Evolutionary conservation across 2,329 filamentous ascomycete genomes (phyloP).

Genomic region (Metarhizium rileyi): DNA sequence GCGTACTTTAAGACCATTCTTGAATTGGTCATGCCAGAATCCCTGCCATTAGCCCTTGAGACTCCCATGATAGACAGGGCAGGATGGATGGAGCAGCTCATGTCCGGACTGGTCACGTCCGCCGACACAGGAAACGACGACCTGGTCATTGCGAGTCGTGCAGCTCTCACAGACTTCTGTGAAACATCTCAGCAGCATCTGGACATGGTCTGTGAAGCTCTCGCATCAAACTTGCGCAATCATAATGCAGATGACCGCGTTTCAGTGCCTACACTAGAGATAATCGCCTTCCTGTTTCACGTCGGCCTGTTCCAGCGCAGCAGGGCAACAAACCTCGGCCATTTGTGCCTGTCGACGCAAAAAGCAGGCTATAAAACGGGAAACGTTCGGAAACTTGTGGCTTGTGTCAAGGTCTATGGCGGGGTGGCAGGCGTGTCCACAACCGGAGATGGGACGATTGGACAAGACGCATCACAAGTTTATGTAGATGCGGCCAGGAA

Average conservation of each 20-base stretch:
- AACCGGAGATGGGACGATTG: constrained; percentile 6
- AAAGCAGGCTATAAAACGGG: constrained; percentile 75
- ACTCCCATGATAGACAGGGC: constrained; percentile 22
- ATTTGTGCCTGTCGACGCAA: constrained; percentile 61
- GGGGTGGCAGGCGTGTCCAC: constrained; percentile 40
- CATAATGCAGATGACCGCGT: constrained; percentile 57
- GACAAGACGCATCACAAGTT: constrained; percentile 8
- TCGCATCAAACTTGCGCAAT: constrained; percentile 43
- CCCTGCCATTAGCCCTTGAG: constrained; percentile 27
- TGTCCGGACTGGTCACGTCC: constrained; percentile 61
- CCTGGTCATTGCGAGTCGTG: constrained; percentile 58
- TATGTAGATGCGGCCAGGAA: constrained; percentile 46
- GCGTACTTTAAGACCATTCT: constrained; percentile 49
- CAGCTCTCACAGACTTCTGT: constrained; percentile 51
- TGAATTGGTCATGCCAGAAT: constrained; percentile 28
- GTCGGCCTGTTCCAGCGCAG: constrained; percentile 37
- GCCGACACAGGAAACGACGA: constrained; percentile 72
- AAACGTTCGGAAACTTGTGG: constrained; percentile 72
- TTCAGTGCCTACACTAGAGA: constrained; percentile 65
- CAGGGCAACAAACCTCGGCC: constrained; percentile 34
- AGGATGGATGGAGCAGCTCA: constrained; percentile 40
- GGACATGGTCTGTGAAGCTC: constrained; percentile 36
- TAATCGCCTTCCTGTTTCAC: constrained; percentile 69
- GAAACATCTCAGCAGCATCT: constrained; percentile 28
- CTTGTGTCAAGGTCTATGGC: constrained; percentile 71